Evolutionary conservation across 2,329 filamentous ascomycete species (phyloP), one percentile per base, ranked within the genome.

Genomic region (Botryosphaeria agaves): DNA sequence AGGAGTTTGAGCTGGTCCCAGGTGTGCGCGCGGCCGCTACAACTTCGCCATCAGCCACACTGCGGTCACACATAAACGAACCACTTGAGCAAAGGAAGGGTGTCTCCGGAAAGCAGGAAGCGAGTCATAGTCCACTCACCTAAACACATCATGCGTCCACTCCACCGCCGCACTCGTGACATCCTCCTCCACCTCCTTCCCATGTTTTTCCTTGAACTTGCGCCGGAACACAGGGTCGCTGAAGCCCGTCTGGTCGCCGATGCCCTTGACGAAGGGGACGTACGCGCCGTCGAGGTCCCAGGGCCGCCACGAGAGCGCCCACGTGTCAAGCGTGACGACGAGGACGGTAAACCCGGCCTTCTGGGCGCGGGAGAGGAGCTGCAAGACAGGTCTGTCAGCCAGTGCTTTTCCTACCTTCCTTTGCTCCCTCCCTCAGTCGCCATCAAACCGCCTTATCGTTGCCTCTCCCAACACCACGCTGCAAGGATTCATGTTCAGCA

Each of bases 301-400:
- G 0, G 76, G 76, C 21, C 78, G 60, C 76, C 76, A 84, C 1
- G 65, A 66, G 20, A 83, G 58, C 8, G 64, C 63, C 51, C 70
- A 79, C 0, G 76, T 82, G 48, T 84, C 78, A 0, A 82, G 57
- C 0, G 79, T 84, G 1, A 84, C 72, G 5, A 83, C 67, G 0
- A 83, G 58, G 1, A 72, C 73, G 19, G 61, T 62, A 51, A 64
- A 83, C 1, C 76, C 76, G 18, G 57, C 63, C 0, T 52, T 57
- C 43, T 69, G 70, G 1, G 76, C 78, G 0, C 76, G 62, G 1
- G 51, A 45, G 4, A 83, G 58, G 11, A 83, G 53, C 1, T 69
- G 76, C 0, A 63, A n/a, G n/a, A n/a, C n/a, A n/a, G n/a, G n/a
- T n/a, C n/a, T n/a, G n/a, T n/a, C n/a, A n/a, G n/a, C n/a, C n/a